Evolutionary conservation across 441 rosid genomes (phyloP), one percentile per base, ranked within the genome.

Genomic region (Manihot esculenta): DNA sequence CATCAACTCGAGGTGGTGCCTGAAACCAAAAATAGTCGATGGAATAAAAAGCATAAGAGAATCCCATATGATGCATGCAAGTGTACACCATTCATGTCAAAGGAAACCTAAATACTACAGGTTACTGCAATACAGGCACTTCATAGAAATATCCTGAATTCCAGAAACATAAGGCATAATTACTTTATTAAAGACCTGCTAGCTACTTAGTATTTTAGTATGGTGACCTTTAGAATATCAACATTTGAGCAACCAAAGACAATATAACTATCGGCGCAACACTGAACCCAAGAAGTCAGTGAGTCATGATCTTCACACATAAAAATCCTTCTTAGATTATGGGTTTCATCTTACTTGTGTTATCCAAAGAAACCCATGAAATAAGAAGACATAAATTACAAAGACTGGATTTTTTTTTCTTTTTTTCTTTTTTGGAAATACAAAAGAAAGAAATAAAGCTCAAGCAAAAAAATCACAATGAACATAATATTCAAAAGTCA

Each of bases 1-100:
- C 98, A 78, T 93, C 98, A 78, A 92, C 94, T 48, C 99, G 98
- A 6, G 98, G 93, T 18, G 97, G 99, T n/a, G 98, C 99, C 98
- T 93, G 82, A 66, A 79, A 83, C 41, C 62, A 23, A 51, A 63
- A 64, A 8, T 48, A 66, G 51, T 30, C 8, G 7, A 54, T 42
- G 18, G 20, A 55, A 13, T 45, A 3, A 44, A 27, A 33, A 21
- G 48, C 47, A 61, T 18, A 57, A 24, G 27, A 41, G 10, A 61
- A 48, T 12, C 6, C 51, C 35, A 9, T 18, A 42, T 0, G 65
- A 50, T 10, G 62, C 18, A 13, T 9, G n/a, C 20, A 65, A 38
- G 24, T 23, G n/a, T 35, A 3, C 35, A 47, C 30, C 48, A 30
- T 48, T n/a, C 17, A 2, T 45, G 38, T 58, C 41, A 35, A 35